These are phyloP conservation scores for Agaricus subrufescens DNA, from an alignment of 768 basidiomycete species.

Conservation along the genomic window DNA sequence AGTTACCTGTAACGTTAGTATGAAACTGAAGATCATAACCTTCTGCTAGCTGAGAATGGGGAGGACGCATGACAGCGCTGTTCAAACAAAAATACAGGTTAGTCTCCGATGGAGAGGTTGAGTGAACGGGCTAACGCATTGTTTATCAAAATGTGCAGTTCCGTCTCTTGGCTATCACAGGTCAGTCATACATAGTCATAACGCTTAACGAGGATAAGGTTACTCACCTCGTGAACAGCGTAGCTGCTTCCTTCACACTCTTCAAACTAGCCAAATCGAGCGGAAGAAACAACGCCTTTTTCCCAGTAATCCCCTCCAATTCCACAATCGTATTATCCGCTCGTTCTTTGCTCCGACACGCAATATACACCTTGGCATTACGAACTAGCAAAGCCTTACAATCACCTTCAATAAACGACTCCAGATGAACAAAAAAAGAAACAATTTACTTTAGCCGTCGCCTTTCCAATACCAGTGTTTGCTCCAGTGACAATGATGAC, in stretches of 20 bases:
- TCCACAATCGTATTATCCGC: conserved; percentile 46
- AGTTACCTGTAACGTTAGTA: conserved; percentile 45
- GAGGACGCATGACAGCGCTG: conserved; percentile 43
- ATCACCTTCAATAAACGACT: neutral
- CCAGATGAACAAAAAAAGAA: neutral
- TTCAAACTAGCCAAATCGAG: conserved; percentile 39
- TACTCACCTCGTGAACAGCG: conserved; percentile 34
- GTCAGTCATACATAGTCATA: too few relatives aligned
- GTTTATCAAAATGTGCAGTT: conserved; percentile 43
- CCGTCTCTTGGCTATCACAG: conserved; percentile 31
- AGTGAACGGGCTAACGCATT: conserved; percentile 31
- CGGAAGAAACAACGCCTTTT: conserved; percentile 34
- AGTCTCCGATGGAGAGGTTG: neutral
- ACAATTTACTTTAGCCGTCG: conserved; percentile 46
- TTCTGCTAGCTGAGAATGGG: conserved; percentile 40
- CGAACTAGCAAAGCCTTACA: conserved; percentile 44
- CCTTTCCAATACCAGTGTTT: conserved; percentile 52
- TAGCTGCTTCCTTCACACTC: conserved; percentile 33
- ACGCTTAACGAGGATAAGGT: conserved; percentile 19
- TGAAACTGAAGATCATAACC: conserved; percentile 58
- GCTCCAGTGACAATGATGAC: conserved; percentile 30
- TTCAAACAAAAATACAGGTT: neutral
- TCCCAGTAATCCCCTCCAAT: conserved; percentile 46
- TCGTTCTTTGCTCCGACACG: conserved; percentile 40
- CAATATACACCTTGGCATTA: conserved; percentile 67